phyloP scores from a whole-genome alignment of 129 eudicot species.

The Kitagawia praeruptora region DNA sequence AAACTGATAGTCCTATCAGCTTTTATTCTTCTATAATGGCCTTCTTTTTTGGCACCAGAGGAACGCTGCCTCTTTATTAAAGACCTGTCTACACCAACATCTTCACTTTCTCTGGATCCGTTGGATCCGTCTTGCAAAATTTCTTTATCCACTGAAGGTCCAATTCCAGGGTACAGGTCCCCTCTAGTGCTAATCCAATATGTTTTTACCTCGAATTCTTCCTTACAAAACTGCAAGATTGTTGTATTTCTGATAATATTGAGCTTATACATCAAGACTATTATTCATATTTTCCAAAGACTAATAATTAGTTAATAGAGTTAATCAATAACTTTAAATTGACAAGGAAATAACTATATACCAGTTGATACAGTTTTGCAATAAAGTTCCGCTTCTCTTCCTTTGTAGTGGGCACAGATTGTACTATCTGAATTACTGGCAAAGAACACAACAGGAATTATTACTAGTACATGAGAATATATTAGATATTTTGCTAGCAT shows the following conservation, averaged over 20 bases:
- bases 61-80: conserved; percentile 18
- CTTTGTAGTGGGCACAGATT: conserved; percentile 90
- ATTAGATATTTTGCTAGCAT: conserved; percentile 34
- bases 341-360: conserved; percentile 16
- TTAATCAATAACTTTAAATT: background rate
- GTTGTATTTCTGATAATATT: no score
- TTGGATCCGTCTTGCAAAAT: conserved; percentile 15
- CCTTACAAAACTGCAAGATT: no score
- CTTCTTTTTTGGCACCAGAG: conserved; percentile 21
- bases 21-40: conserved; percentile 36
- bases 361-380: conserved; percentile 85
- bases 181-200: conserved; percentile 16
- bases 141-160: conserved; percentile 20
- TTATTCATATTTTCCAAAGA: background rate
- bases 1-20: conserved; percentile 46
- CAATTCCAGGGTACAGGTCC: conserved; percentile 14
- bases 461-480: background rate
- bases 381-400: conserved; percentile 92
- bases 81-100: conserved; percentile 3
- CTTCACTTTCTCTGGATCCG: background rate
- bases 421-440: conserved; percentile 61
- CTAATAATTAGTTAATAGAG: background rate
- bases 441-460: conserved; percentile 6
- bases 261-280: background rate
- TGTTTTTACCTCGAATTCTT: conserved; percentile 44